Base-by-base conservation (phyloP, 2,329 filamentous ascomycete genomes). In the Curvularia hawaiiensis region DNA sequence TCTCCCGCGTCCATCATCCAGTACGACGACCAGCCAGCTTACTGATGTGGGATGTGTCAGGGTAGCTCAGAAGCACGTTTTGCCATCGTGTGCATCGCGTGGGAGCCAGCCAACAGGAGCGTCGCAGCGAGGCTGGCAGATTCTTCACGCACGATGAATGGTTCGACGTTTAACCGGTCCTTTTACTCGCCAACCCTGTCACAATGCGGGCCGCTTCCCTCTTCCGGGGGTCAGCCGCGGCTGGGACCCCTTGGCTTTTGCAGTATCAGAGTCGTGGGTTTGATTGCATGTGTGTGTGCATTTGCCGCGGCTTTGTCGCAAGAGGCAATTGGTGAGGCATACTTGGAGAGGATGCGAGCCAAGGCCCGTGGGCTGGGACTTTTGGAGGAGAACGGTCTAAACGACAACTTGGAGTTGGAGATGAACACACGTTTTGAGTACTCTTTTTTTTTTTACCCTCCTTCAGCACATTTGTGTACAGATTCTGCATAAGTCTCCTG, bases 141-240 rank as follows among this genome's bases (percentile, higher is more conserved):
- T 20, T 18, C 14, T 56, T 35, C 26, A 24, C 30, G 30, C 20
- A 20, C 28, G 35, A 30, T 43, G 49, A 41, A 35, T 47, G 49
- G 54, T 52, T 46, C 22, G 43, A 46, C 33, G 35, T 31, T n/a
- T n/a, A 35, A 30, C 41, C 49, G 20, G 41, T 20, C 41, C 39
- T 33, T 10, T 26, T 41, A 30, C 28, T 46, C n/a, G 44, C 18
- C 41, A 50, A 30, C 26, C 40, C 11, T 50, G 45, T 22, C 31
- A 47, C 44, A 47, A 57, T 33, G 46, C 55, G 55, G 55, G 24
- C 45, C 55, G 55, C 55, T 54, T 49, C 51, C 31, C 54, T 40
- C 26, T 50, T 50, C 47, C 39, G 46, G 55, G 39, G 45, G 22
- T 43, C 24, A 52, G 28, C 33, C 33, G 45, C 31, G 20, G 31